Conservation (phyloP, 306 rosid species). For the Glycine tomentella region DNA sequence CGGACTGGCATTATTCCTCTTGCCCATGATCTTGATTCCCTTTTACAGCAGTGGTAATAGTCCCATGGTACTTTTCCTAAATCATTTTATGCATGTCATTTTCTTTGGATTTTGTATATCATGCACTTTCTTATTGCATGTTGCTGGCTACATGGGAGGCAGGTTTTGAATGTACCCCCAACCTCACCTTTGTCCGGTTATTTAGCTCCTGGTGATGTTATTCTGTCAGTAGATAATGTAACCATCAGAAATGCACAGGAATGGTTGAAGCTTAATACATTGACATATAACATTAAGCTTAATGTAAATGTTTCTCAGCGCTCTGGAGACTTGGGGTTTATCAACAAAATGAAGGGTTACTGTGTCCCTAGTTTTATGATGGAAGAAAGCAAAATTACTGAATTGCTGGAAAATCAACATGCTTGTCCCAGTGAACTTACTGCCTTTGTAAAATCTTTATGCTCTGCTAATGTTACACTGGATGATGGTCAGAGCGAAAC, state of each 20-base stretch:
- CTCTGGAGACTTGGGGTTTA: conserved; percentile 43
- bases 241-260: conserved; percentile 65
- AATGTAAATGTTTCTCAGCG: conserved; percentile 46
- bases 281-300: conserved; percentile 55
- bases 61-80: conserved; percentile 65
- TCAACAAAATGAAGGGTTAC: conserved; percentile 69
- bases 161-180: conserved; percentile 74
- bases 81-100: conserved; percentile 16
- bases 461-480: conserved; percentile 46
- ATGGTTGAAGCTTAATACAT: conserved; percentile 67
- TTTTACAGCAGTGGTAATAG: conserved; percentile 62
- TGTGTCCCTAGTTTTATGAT: conserved; percentile 67
- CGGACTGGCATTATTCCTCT: conserved; percentile 69
- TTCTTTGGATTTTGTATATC: conserved; percentile 18
- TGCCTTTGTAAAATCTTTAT: conserved; percentile 59
- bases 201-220: conserved; percentile 74
- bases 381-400: conserved; percentile 59
- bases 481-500: conserved; percentile 48
- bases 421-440: conserved; percentile 64
- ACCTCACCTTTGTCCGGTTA: conserved; percentile 74
- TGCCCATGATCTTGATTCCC: conserved; percentile 82
- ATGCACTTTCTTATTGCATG: conserved; percentile 41
- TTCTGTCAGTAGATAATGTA: conserved; percentile 70
- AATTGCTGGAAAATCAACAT: conserved; percentile 47
- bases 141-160: too few species aligned